phyloP scores from a whole-genome alignment of 805 yeast genomes.

The Suhomyces sp. region DNA sequence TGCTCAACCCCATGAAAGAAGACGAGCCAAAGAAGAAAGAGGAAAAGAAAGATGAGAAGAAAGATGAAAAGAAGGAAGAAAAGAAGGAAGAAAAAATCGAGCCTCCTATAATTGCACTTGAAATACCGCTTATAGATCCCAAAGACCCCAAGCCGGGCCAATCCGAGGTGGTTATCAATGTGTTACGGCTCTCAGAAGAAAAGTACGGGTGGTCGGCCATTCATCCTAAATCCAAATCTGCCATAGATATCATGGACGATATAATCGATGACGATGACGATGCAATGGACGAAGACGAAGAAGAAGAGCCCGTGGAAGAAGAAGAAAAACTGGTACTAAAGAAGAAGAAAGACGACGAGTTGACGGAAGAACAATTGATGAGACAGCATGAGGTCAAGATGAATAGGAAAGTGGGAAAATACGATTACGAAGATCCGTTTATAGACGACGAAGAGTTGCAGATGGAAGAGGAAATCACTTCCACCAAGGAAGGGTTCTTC shows the following conservation, averaged over 20 bases:
- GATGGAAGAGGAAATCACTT: conserved; percentile 91
- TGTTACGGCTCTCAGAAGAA: conserved; percentile 71
- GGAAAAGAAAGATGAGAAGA: conserved; percentile 2
- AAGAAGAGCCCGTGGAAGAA: conserved; percentile 23
- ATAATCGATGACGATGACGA: conserved; percentile 48
- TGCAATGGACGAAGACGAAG: conserved; percentile 46
- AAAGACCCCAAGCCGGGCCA: conserved; percentile 53
- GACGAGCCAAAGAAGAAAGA: background rate
- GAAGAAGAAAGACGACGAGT: conserved; percentile 22
- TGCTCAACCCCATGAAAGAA: conserved; percentile 9
- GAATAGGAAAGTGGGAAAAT: conserved; percentile 82
- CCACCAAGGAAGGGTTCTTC: conserved; percentile 92
- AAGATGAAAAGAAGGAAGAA: conserved; percentile 8
- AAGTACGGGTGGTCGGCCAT: conserved; percentile 76
- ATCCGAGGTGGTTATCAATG: conserved; percentile 66
- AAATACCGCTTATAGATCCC: conserved; percentile 49
- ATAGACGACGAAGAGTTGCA: conserved; percentile 91
- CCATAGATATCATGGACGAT: conserved; percentile 51
- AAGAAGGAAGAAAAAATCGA: conserved; percentile 13
- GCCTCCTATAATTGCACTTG: conserved; percentile 52
- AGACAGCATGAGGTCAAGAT: conserved; percentile 43
- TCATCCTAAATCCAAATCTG: conserved; percentile 64
- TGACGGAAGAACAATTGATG: conserved; percentile 43
- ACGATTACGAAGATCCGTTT: conserved; percentile 91
- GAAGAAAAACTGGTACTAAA: conserved; percentile 11